These are phyloP conservation scores for Murraya koenigii DNA, from an alignment of 345 rosid genomes.

Conservation along the genomic window DNA sequence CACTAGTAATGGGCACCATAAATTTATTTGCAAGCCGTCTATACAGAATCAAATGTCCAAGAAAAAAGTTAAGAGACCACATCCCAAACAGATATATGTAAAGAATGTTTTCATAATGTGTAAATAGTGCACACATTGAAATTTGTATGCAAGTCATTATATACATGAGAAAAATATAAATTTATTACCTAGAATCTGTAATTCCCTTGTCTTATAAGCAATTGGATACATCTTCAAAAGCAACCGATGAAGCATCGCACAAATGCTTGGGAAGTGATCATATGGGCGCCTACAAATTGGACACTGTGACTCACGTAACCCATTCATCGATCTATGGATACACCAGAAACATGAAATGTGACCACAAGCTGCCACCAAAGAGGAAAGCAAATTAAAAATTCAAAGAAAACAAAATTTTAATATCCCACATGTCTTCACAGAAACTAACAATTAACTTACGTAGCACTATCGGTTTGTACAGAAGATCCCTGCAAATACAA, in stretches of 20 bases:
- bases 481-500: slow-evolving; percentile 67
- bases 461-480: slow-evolving; percentile 77
- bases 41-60: neutral
- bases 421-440: neutral
- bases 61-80: neutral
- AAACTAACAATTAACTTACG: slow-evolving; percentile 41
- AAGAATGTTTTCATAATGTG: neutral
- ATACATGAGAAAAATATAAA: neutral
- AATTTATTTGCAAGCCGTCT: neutral
- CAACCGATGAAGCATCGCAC: slow-evolving; percentile 60
- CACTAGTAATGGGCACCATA: neutral
- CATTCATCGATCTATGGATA: slow-evolving; percentile 60
- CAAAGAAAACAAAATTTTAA: neutral
- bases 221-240: slow-evolving; percentile 63
- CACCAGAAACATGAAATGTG: slow-evolving; percentile 96
- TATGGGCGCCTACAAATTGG: slow-evolving; percentile 72
- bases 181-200: slow-evolving; percentile 51
- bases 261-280: slow-evolving; percentile 64
- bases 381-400: slow-evolving; percentile 3
- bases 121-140: neutral
- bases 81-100: too few relatives aligned
- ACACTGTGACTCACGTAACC: slow-evolving; percentile 39
- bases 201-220: slow-evolving; percentile 51
- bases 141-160: neutral
- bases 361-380: slow-evolving; percentile 67